A percentile compares a stretch with the other conserved stretches of the same genome.
These are phyloP conservation scores for Flaveria bidentis DNA, from an alignment of 129 eudicot species.

Conservation along the genomic window DNA sequence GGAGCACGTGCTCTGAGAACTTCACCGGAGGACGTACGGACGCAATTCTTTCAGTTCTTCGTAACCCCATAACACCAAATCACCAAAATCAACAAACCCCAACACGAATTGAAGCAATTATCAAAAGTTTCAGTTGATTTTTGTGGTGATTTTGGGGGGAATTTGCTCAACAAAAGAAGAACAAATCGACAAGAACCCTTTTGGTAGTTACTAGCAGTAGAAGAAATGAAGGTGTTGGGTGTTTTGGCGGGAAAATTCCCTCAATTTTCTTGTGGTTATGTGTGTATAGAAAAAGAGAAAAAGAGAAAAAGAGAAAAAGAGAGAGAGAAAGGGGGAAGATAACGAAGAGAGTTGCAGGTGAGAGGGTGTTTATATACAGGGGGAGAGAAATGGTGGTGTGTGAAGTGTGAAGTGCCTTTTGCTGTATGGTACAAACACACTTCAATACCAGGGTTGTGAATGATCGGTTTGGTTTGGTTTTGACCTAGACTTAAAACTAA, in stretches of 20 bases:
- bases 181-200: no score
- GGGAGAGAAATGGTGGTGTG: conserved; percentile 14
- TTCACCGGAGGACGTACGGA: conserved; percentile 31
- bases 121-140: not conserved
- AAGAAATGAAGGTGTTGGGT: not conserved
- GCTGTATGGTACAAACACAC: no score
- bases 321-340: not conserved
- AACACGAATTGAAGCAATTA: not conserved
- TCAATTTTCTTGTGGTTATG: not conserved
- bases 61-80: not conserved
- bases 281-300: no score
- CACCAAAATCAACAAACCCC: not conserved
- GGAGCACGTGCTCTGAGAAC: conserved; percentile 44
- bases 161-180: not conserved
- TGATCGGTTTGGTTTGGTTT: no score
- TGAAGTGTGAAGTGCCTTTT: conserved; percentile 6
- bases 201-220: not conserved
- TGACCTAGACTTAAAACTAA: no score
- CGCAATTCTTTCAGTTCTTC: not conserved
- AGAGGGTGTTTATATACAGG: conserved; percentile 20
- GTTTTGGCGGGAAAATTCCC: conserved; percentile 34
- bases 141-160: not conserved
- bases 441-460: no score
- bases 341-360: conserved; percentile 28
- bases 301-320: no score